Conservation (phyloP, 2,329 filamentous ascomycete genomes). For the Calonectria hawksworthii region DNA sequence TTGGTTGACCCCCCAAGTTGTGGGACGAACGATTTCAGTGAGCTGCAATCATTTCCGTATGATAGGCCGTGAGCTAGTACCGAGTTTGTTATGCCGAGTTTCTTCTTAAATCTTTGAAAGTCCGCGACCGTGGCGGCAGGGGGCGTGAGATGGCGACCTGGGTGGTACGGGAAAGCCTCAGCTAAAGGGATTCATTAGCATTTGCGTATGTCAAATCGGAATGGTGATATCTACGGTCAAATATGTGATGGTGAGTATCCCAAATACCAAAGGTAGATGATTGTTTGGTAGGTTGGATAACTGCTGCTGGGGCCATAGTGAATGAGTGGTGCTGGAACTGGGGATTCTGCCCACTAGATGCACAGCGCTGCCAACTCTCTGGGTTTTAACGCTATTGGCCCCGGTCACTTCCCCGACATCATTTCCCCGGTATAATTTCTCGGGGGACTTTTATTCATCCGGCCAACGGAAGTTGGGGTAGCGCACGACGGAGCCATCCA, state of each 20-base stretch:
- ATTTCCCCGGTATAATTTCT: too few species aligned
- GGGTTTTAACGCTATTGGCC: constrained; percentile 1
- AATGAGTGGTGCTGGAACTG: not conserved
- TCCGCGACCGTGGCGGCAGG: constrained; percentile 22
- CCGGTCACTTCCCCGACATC: not conserved
- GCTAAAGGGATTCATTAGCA: constrained; percentile 5
- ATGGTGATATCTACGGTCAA: constrained; percentile 45
- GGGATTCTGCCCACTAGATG: not conserved
- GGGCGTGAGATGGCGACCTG: constrained; percentile 27
- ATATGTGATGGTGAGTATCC: constrained; percentile 52
- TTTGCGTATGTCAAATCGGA: not conserved
- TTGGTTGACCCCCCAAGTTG: constrained; percentile 42
- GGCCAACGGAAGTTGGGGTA: not conserved
- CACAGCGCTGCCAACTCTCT: not conserved
- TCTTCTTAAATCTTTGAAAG: constrained; percentile 33
- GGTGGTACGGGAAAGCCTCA: constrained; percentile 20
- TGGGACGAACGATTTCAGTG: constrained; percentile 48
- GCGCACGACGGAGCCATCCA: too few species aligned
- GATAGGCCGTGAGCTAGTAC: constrained; percentile 54
- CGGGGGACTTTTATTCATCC: not conserved
- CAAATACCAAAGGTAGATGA: constrained; percentile 46
- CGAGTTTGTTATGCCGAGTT: constrained; percentile 48
- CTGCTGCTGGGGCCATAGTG: constrained; percentile 22
- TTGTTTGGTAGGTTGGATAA: not conserved
- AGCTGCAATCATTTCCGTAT: constrained; percentile 53